phyloP scores from a whole-genome alignment of 768 basidiomycete genomes.

The Suillus plorans region DNA sequence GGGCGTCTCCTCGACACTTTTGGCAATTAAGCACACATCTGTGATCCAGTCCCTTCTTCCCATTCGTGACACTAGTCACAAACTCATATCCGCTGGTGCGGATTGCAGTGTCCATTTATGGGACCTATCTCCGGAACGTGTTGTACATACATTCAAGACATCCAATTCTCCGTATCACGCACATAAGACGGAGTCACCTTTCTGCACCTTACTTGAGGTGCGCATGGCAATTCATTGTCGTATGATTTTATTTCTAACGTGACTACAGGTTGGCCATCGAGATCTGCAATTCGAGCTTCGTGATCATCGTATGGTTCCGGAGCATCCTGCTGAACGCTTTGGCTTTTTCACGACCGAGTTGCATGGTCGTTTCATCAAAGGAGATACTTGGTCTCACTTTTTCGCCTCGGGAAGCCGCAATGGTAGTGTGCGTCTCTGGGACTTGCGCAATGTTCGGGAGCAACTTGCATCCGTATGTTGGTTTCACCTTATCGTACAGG shows the following conservation, averaged over 20 bases:
- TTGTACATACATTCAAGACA: constrained; percentile 37
- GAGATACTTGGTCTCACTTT: constrained; percentile 29
- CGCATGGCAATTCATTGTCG: constrained; percentile 4
- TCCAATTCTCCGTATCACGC: constrained; percentile 46
- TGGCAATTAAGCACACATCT: constrained; percentile 44
- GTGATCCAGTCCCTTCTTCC: constrained; percentile 43
- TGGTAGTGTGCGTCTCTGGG: constrained; percentile 47
- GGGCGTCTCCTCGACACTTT: constrained; percentile 27
- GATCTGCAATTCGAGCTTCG: constrained; percentile 55
- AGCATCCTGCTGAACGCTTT: constrained; percentile 40
- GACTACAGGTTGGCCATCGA: constrained; percentile 43
- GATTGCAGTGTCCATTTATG: constrained; percentile 46
- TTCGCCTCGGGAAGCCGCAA: constrained; percentile 46
- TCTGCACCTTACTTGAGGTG: constrained; percentile 46
- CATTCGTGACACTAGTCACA: constrained; percentile 44
- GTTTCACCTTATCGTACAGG: not conserved
- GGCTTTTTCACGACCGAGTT: constrained; percentile 38
- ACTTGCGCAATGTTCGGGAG: constrained; percentile 39
- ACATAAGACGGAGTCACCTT: constrained; percentile 37
- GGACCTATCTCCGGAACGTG: constrained; percentile 47
- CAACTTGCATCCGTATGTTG: constrained; percentile 24
- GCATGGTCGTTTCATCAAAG: constrained; percentile 46
- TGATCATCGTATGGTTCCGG: constrained; percentile 41
- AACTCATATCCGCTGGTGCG: constrained; percentile 47
- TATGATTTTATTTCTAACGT: constrained; percentile 4